Conservation (phyloP, 441 rosid species). For the Viola pubescens region DNA sequence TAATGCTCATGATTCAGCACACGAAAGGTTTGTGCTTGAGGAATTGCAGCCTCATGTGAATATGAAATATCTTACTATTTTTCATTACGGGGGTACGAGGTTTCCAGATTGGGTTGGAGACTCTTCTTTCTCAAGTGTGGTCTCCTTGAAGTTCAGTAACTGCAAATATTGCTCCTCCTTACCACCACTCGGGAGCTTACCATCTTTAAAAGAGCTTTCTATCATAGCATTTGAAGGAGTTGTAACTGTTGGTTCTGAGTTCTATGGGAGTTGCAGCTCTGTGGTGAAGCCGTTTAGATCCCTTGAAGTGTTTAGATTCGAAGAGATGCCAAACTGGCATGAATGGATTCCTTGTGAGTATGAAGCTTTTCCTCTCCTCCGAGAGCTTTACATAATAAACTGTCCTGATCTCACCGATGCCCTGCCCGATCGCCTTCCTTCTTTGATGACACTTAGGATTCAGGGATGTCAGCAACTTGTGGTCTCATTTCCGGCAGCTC, state of each 20-base stretch:
- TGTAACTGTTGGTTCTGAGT: background rate
- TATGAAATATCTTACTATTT: conserved; percentile 15
- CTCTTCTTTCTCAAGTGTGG: conserved; percentile 17
- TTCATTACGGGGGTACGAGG: conserved; percentile 6
- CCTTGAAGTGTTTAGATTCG: conserved; percentile 14
- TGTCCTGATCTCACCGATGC: conserved; percentile 17
- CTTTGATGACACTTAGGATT: conserved; percentile 14
- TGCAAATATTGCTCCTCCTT: conserved; percentile 18
- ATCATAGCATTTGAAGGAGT: background rate
- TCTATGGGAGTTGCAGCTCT: background rate
- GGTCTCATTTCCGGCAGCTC: conserved; percentile 12
- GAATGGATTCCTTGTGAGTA: conserved; percentile 14
- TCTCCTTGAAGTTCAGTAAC: conserved; percentile 1
- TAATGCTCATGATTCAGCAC: background rate
- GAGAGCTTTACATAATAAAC: conserved; percentile 9
- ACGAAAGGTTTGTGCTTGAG: conserved; percentile 15
- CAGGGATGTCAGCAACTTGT: conserved; percentile 6
- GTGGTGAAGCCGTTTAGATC: conserved; percentile 10
- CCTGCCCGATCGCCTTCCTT: conserved; percentile 18
- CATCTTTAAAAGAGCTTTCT: background rate
- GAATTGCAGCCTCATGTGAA: conserved; percentile 19
- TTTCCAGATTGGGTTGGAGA: conserved; percentile 28
- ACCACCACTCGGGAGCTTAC: conserved; percentile 14
- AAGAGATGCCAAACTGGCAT: conserved; percentile 14
- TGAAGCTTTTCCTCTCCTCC: conserved; percentile 24